phyloP scores from a whole-genome alignment of 2,329 filamentous ascomycete species.

The Penicillium sp. region DNA sequence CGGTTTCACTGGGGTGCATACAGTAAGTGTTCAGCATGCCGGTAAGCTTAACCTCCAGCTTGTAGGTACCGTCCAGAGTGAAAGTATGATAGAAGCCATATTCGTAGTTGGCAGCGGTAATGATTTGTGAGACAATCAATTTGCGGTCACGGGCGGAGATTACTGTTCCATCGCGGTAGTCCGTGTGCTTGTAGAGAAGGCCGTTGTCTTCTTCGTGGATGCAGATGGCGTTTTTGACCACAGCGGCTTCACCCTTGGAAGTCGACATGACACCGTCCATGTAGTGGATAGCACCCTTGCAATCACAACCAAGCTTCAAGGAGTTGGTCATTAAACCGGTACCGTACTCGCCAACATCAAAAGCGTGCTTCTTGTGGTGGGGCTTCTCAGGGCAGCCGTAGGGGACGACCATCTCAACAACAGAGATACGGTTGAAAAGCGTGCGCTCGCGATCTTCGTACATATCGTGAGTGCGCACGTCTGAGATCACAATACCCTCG shows the following conservation, averaged over 20 bases:
- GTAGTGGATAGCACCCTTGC: constrained; percentile 33
- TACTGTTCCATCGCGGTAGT: constrained; percentile 82
- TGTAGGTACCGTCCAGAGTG: constrained; percentile 84
- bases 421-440: constrained; percentile 32
- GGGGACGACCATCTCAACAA: constrained; percentile 32
- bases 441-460: constrained; percentile 31
- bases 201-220: constrained; percentile 35
- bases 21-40: constrained; percentile 89
- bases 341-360: constrained; percentile 31
- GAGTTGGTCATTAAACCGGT: constrained; percentile 32
- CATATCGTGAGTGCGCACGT: constrained; percentile 35
- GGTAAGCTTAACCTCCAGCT: constrained; percentile 84
- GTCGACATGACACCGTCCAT: constrained; percentile 29
- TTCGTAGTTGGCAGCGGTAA: constrained; percentile 93
- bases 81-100: constrained; percentile 84
- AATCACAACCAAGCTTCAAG: constrained; percentile 31
- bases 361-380: constrained; percentile 32
- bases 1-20: constrained; percentile 73
- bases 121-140: constrained; percentile 82
- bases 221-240: constrained; percentile 30
- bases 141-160: constrained; percentile 83
- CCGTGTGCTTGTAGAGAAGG: constrained; percentile 68
- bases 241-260: constrained; percentile 23
- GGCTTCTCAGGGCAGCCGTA: constrained; percentile 29
- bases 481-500: constrained; percentile 58